phyloP scores from a whole-genome alignment of 2,329 filamentous ascomycete species.

The Penicillium sp. region DNA sequence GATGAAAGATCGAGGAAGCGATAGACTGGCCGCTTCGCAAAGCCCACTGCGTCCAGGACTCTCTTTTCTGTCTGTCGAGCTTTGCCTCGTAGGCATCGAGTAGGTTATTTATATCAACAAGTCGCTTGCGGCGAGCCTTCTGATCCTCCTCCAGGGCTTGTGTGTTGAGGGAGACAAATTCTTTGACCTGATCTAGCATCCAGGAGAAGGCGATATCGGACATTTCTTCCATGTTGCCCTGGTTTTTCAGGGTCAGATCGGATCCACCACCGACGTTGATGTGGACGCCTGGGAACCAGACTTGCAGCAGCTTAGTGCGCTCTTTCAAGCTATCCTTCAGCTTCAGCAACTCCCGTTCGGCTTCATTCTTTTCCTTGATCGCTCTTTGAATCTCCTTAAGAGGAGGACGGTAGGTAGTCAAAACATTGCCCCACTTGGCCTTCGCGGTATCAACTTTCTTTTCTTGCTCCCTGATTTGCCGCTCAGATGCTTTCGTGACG shows the following conservation, averaged over 20 bases:
- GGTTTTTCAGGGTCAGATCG: constrained; percentile 21
- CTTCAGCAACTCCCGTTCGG: not conserved
- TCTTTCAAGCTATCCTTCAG: constrained; percentile 4
- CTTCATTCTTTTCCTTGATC: not conserved
- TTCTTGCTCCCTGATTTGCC: not conserved
- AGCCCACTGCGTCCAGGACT: constrained; percentile 3
- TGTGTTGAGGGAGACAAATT: constrained; percentile 13
- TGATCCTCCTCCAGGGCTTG: constrained; percentile 8
- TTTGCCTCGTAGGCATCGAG: not conserved
- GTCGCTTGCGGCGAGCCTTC: constrained; percentile 1
- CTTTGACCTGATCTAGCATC: constrained; percentile 26
- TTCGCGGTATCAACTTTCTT: not conserved
- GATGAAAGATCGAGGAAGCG: not conserved
- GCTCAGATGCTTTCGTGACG: not conserved
- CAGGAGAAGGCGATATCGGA: constrained; percentile 22
- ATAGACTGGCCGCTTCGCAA: not conserved
- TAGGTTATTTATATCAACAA: constrained; percentile 2
- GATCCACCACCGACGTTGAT: constrained; percentile 54
- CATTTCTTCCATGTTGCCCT: constrained; percentile 27
- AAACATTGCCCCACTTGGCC: not conserved
- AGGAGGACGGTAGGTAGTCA: not conserved
- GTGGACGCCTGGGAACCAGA: constrained; percentile 59
- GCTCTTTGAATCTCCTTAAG: not conserved
- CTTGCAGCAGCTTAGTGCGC: constrained; percentile 46
- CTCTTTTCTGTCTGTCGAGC: not conserved